Conservation (phyloP, 2,329 filamentous ascomycete genomes). For the Capronia epimyces region DNA sequence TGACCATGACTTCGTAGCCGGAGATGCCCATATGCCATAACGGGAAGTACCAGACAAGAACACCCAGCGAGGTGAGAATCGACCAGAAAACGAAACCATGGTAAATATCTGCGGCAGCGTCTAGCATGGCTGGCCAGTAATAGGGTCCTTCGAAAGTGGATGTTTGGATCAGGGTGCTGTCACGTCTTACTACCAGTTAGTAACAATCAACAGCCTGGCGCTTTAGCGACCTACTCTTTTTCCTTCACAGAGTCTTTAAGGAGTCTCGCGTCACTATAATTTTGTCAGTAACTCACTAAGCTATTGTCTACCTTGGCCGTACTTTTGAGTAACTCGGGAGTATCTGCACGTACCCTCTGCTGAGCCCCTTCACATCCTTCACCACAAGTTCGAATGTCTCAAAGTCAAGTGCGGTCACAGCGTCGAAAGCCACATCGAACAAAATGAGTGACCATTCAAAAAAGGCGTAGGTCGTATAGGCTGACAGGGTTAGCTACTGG, state of each 20-base stretch:
- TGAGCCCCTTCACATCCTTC: slow-evolving; percentile 80
- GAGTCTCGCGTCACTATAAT: slow-evolving; percentile 46
- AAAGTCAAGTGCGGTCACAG: slow-evolving; percentile 90
- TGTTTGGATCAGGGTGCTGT: slow-evolving; percentile 64
- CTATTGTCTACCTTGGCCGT: slow-evolving; percentile 39
- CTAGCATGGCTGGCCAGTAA: slow-evolving; percentile 66
- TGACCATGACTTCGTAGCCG: slow-evolving; percentile 84
- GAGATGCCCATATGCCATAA: slow-evolving; percentile 99
- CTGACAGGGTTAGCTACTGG: slow-evolving; percentile 44
- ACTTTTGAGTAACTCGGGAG: slow-evolving; percentile 78
- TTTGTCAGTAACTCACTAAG: slow-evolving; percentile 35
- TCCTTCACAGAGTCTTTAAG: slow-evolving; percentile 51
- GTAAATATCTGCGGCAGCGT: slow-evolving; percentile 83
- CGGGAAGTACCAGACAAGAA: slow-evolving; percentile 95
- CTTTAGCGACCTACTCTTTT: slow-evolving; percentile 62
- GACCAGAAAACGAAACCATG: slow-evolving; percentile 98
- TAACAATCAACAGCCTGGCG: slow-evolving; percentile 31
- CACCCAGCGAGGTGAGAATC: slow-evolving; percentile 78
- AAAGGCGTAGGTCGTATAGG: slow-evolving; percentile 95
- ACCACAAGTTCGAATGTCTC: slow-evolving; percentile 79
- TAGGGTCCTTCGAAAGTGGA: slow-evolving; percentile 60
- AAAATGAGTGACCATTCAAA: slow-evolving; percentile 96
- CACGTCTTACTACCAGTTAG: slow-evolving; percentile 55
- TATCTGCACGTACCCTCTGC: slow-evolving; percentile 97
- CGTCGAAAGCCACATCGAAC: slow-evolving; percentile 93